Conservation (phyloP, 2,329 filamentous ascomycete species). For the Clarireedia sp. region DNA sequence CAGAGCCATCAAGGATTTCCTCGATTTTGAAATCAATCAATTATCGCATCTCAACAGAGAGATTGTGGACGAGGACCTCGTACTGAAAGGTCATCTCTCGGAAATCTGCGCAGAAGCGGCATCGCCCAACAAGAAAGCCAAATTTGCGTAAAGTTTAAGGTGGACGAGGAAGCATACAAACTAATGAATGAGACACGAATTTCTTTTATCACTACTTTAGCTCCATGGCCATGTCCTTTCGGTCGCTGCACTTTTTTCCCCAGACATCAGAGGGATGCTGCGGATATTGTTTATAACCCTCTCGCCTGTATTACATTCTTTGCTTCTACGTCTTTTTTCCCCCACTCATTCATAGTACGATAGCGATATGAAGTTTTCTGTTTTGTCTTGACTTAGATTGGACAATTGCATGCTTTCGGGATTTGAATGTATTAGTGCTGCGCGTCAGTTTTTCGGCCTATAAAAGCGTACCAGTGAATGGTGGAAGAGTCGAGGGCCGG, state of each 20-base stretch:
- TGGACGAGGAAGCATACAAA: neutral
- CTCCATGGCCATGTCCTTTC: too few species aligned
- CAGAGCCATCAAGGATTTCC: slow-evolving; percentile 29
- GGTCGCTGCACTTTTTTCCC: too few species aligned
- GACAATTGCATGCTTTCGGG: neutral
- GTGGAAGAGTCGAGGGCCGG: neutral
- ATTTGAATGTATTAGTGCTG: neutral
- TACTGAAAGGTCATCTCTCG: slow-evolving; percentile 23
- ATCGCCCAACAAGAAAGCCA: slow-evolving; percentile 16
- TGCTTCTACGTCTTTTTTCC: neutral
- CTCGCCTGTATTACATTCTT: neutral
- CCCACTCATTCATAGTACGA: neutral
- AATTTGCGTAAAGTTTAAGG: slow-evolving; percentile 8
- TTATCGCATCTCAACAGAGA: slow-evolving; percentile 27
- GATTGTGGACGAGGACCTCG: slow-evolving; percentile 28
- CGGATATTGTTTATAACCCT: neutral
- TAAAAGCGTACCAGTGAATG: neutral
- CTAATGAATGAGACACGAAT: slow-evolving; percentile 7
- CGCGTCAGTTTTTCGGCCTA: neutral
- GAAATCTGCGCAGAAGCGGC: slow-evolving; percentile 24
- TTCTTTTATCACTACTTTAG: neutral
- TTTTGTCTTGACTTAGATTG: neutral
- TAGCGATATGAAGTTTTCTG: neutral
- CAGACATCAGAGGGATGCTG: neutral
- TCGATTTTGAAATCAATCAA: slow-evolving; percentile 31